Percentiles rank a stretch among this genome's conserved stretches.
These are phyloP conservation scores for Suillus americanus DNA, from an alignment of 768 basidiomycete species.

Conservation along the genomic window DNA sequence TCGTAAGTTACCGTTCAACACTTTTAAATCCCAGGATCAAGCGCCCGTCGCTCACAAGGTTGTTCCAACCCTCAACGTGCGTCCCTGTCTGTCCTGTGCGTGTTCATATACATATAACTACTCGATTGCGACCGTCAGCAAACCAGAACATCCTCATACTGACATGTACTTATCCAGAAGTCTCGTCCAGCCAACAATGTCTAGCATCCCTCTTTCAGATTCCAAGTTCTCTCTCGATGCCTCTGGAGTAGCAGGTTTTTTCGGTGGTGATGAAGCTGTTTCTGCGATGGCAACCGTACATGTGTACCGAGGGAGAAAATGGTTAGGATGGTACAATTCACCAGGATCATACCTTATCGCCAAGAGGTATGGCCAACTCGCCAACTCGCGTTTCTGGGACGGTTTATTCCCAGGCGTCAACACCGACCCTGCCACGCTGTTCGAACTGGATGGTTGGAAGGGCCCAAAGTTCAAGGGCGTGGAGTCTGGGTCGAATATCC, in stretches of 20 bases:
- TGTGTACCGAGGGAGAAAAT: constrained; percentile 31
- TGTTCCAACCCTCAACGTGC: background rate
- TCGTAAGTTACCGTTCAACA: background rate
- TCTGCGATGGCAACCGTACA: constrained; percentile 39
- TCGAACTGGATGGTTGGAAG: constrained; percentile 29
- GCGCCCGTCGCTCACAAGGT: background rate
- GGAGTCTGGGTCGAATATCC: constrained; percentile 32
- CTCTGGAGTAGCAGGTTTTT: constrained; percentile 36
- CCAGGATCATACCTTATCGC: constrained; percentile 37
- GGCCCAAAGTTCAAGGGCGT: constrained; percentile 34
- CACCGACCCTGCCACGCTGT: constrained; percentile 31
- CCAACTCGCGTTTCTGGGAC: constrained; percentile 33
- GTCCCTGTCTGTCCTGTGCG: background rate
- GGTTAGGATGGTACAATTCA: constrained; percentile 40
- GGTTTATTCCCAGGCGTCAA: constrained; percentile 35
- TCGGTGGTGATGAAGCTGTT: constrained; percentile 39
- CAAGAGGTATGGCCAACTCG: constrained; percentile 32
- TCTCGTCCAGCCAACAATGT: constrained; percentile 17
- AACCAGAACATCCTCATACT: constrained; percentile 1
- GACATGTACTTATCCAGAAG: constrained; percentile 24
- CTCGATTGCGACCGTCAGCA: background rate
- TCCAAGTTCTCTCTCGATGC: constrained; percentile 29
- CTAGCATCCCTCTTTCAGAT: constrained; percentile 12
- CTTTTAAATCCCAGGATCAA: background rate
- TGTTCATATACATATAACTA: background rate